Conservation (phyloP, 495 filamentous ascomycete genomes). For the Neurospora sp. region DNA sequence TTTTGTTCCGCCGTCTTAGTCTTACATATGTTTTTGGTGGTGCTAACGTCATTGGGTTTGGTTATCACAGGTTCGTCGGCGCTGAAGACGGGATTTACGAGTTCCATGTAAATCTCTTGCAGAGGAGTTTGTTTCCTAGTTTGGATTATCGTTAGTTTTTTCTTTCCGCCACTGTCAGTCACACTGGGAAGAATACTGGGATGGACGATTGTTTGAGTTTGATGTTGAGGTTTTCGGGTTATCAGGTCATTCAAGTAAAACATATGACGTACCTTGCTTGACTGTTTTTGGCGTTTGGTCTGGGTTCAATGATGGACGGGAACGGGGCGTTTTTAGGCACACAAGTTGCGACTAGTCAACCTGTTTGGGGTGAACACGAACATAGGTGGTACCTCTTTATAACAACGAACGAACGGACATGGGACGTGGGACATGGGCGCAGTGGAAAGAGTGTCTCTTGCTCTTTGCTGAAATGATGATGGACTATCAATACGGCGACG, state of each 20-base stretch:
- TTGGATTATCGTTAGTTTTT: conserved; percentile 41
- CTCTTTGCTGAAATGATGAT: neutral
- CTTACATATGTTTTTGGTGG: no score
- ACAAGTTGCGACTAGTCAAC: neutral
- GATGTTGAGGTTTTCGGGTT: neutral
- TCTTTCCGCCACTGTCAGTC: neutral
- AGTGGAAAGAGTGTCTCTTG: neutral
- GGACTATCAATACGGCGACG: neutral
- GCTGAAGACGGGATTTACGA: conserved; percentile 68
- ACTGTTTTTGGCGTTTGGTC: neutral
- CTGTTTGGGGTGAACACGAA: neutral
- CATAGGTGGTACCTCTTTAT: neutral
- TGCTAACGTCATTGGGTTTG: no score
- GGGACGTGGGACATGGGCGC: neutral
- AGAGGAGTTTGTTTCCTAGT: conserved; percentile 55
- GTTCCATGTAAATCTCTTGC: conserved; percentile 54
- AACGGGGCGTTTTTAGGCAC: neutral
- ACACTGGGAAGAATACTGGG: neutral
- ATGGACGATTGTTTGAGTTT: neutral
- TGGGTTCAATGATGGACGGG: neutral
- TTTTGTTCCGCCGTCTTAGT: neutral
- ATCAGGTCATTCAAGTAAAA: neutral
- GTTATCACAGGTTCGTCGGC: conserved; percentile 46
- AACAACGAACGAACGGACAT: neutral
- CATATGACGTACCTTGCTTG: neutral